These are phyloP conservation scores for Vitis hybrid DNA, from an alignment of 177 flowering plant species.

Conservation along the genomic window DNA sequence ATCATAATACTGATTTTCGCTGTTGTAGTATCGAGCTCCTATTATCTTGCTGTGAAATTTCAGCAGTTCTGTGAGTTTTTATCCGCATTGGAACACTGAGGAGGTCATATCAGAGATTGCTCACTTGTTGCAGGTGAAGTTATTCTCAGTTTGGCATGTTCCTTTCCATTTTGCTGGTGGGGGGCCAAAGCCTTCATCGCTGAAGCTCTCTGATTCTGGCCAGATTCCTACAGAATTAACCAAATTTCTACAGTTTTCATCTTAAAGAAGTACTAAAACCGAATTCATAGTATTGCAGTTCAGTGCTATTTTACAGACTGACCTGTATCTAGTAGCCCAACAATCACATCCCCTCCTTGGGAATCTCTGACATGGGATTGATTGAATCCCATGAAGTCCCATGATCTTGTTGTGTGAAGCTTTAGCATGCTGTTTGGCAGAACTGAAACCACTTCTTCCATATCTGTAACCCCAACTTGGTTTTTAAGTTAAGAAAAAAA, in stretches of 20 bases:
- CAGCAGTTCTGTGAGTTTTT: background rate
- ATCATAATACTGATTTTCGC: background rate
- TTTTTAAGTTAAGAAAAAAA: background rate
- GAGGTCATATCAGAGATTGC: background rate
- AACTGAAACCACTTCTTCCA: constrained; percentile 11
- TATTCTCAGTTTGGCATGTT: constrained; percentile 19
- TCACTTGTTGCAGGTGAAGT: constrained; percentile 33
- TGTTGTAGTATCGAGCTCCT: constrained; percentile 49
- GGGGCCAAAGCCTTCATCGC: constrained; percentile 1
- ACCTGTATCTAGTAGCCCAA: constrained; percentile 53
- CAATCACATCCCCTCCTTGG: constrained; percentile 30
- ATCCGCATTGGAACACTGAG: background rate
- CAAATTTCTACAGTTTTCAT: background rate
- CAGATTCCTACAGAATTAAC: constrained; percentile 5
- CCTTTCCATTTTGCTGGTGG: constrained; percentile 7
- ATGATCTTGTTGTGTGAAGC: constrained; percentile 14
- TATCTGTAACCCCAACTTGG: background rate
- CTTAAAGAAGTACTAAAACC: too few relatives aligned
- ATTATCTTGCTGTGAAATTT: constrained; percentile 49
- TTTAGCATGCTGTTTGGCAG: constrained; percentile 15
- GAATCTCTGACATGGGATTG: background rate
- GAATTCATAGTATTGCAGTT: too few relatives aligned
- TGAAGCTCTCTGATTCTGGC: constrained; percentile 7
- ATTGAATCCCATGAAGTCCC: constrained; percentile 23
- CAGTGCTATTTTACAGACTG: background rate